phyloP scores from a whole-genome alignment of 2,329 filamentous ascomycete species.

The Hypoxylon sp. region DNA sequence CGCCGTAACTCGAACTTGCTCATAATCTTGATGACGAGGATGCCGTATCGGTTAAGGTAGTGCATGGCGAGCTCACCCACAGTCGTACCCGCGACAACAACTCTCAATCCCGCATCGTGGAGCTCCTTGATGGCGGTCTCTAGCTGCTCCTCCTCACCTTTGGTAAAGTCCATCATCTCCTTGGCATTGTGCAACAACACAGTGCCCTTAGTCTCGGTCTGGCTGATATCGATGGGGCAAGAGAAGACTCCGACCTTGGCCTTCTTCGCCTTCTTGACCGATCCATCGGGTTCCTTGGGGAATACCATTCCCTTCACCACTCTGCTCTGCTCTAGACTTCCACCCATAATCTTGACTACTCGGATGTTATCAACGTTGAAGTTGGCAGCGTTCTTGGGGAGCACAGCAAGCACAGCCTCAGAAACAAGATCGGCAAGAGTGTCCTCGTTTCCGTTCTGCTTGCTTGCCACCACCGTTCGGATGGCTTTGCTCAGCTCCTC shows the following conservation, averaged over 20 bases:
- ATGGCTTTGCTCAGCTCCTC: slow-evolving; percentile 93
- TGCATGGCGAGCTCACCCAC: slow-evolving; percentile 95
- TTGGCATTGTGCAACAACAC: slow-evolving; percentile 96
- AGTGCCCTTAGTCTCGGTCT: slow-evolving; percentile 99
- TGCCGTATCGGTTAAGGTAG: slow-evolving; percentile 97
- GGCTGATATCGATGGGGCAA: slow-evolving; percentile 92
- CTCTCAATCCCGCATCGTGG: slow-evolving; percentile 89
- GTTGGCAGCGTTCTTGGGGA: slow-evolving; percentile 93
- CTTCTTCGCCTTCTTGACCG: slow-evolving; percentile 87
- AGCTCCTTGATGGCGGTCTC: slow-evolving; percentile 94
- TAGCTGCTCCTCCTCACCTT: slow-evolving; percentile 92
- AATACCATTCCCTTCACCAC: slow-evolving; percentile 99
- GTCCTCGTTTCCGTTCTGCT: slow-evolving; percentile 94
- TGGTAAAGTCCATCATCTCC: slow-evolving; percentile 98
- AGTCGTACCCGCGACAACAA: slow-evolving; percentile 91
- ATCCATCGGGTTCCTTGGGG: slow-evolving; percentile 90
- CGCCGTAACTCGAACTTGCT: slow-evolving; percentile 98
- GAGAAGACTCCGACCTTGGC: slow-evolving; percentile 98
- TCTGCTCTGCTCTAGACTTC: slow-evolving; percentile 89
- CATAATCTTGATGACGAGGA: slow-evolving; percentile 94
- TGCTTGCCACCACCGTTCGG: slow-evolving; percentile 92
- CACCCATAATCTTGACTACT: slow-evolving; percentile 99
- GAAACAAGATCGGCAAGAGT: slow-evolving; percentile 86
- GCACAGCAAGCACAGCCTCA: slow-evolving; percentile 82
- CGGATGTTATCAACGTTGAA: slow-evolving; percentile 99